Conservation (phyloP, 164 flowering plant genomes). For the Pachysandra terminalis region DNA sequence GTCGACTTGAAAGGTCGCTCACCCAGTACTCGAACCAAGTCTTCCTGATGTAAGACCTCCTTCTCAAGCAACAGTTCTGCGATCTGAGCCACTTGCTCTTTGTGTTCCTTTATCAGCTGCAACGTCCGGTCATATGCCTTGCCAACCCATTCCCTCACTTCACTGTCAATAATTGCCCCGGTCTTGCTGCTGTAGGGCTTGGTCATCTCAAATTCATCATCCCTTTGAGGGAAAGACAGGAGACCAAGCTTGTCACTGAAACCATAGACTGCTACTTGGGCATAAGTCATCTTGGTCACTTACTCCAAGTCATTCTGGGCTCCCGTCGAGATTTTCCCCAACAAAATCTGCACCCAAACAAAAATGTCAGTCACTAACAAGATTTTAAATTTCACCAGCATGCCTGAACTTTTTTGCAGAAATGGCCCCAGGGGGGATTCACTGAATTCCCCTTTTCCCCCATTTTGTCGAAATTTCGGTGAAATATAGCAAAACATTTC, state of each 20-base stretch:
- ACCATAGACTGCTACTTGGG: constrained; percentile 88
- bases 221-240: constrained; percentile 57
- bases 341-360: constrained; percentile 49
- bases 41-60: constrained; percentile 92
- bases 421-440: too few relatives aligned
- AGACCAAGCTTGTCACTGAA: constrained; percentile 93
- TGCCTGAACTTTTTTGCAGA: too few relatives aligned
- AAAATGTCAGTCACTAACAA: too few relatives aligned
- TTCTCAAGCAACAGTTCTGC: constrained; percentile 88
- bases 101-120: constrained; percentile 51
- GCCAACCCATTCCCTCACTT: constrained; percentile 65
- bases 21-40: constrained; percentile 66
- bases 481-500: too few relatives aligned
- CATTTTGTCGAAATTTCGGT: too few relatives aligned
- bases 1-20: constrained; percentile 70
- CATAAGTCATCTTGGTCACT: constrained; percentile 93
- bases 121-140: constrained; percentile 52
- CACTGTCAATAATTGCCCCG: constrained; percentile 54
- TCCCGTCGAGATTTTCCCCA: constrained; percentile 93
- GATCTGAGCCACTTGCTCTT: constrained; percentile 36
- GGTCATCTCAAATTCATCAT: constrained; percentile 46
- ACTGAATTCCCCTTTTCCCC: too few relatives aligned
- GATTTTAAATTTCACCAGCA: too few relatives aligned
- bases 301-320: constrained; percentile 95
- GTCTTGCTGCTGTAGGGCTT: constrained; percentile 76